Percentiles rank a stretch among this genome's conserved stretches.
phyloP scores from a whole-genome alignment of 768 basidiomycete genomes.

The Boletus vinaceobasis region DNA sequence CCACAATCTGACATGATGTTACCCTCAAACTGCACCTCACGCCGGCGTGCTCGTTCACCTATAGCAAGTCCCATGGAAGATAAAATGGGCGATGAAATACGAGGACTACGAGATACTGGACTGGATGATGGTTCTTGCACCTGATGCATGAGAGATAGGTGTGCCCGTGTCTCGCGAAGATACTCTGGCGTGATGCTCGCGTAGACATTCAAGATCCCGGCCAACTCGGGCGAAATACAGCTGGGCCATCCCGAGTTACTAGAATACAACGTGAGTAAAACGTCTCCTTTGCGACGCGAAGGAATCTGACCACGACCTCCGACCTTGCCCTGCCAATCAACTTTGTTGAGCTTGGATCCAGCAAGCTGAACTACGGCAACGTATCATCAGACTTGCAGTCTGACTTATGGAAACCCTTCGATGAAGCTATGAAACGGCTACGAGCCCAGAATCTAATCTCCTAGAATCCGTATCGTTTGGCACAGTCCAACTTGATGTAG shows the following conservation, averaged over 20 bases:
- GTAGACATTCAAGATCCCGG: conserved; percentile 28
- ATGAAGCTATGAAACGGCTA: conserved; percentile 4
- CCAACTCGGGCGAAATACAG: conserved; percentile 33
- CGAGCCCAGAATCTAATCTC: conserved; percentile 9
- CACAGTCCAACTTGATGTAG: conserved; percentile 30
- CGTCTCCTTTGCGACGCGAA: not conserved
- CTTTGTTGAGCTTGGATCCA: conserved; percentile 21
- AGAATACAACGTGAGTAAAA: conserved; percentile 3
- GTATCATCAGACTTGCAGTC: conserved; percentile 4
- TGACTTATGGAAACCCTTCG: conserved; percentile 11
- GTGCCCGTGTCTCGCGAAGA: conserved; percentile 32
- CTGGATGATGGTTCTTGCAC: conserved; percentile 10
- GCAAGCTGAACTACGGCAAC: conserved; percentile 27
- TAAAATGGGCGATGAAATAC: conserved; percentile 25
- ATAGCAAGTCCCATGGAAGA: conserved; percentile 30
- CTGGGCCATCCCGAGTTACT: conserved; percentile 28
- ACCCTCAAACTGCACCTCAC: conserved; percentile 33
- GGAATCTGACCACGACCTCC: not conserved
- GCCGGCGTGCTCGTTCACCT: conserved; percentile 27
- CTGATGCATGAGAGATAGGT: conserved; percentile 29
- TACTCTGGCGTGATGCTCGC: conserved; percentile 33
- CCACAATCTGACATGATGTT: conserved; percentile 32
- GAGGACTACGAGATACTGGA: conserved; percentile 18
- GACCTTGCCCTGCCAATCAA: conserved; percentile 14
- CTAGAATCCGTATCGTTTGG: conserved; percentile 22